Evolutionary conservation across 2,329 filamentous ascomycete species (phyloP), one percentile per base, ranked within the genome.

Genomic region (Penicillium rolfsii): DNA sequence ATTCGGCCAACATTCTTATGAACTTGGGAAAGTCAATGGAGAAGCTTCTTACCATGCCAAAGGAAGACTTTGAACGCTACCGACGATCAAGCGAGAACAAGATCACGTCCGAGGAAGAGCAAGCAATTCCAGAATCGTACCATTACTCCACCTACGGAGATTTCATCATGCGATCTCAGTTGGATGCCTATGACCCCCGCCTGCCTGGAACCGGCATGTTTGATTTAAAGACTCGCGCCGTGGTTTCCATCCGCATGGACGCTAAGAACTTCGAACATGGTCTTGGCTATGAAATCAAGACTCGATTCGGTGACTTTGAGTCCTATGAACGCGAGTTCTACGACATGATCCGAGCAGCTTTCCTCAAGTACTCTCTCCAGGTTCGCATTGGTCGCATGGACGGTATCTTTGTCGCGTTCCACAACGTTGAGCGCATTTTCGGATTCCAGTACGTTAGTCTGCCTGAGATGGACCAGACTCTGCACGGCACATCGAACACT

Each of bases 361-460:
- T 99, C 79, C 81, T 99, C 58, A 99, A 99, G 73, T 99, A 99
- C 76, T 97, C 93, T 9, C 82, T 99, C 33, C 95, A 99, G 77
- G 96, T 94, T 30, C 91, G 95, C 48, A 96, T 99, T 87, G 95
- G 96, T 19, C 88, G 93, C 53, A 99, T 99, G 96, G 94, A 99
- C 73, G 95, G 95, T 57, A 97, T 98, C 53, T 99, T 98, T 72
- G 91, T 98, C 24, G 95, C 95, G 2, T 99, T 88, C 74, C 95
- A 99, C 81, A 99, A 99, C 74, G 91, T 93, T 2, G 85, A 93
- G 76, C 90, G 93, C 58, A 96, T 99, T 53, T 99, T 99, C 73
- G 95, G 95, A 5, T 99, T 99, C 76, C 95, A 99, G 76, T 99
- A 99, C 74, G 85, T 99, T 62, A 88, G 88, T 61, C 79, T 98